Conservation (phyloP, 495 filamentous ascomycete species). For the Tuber indicum region DNA sequence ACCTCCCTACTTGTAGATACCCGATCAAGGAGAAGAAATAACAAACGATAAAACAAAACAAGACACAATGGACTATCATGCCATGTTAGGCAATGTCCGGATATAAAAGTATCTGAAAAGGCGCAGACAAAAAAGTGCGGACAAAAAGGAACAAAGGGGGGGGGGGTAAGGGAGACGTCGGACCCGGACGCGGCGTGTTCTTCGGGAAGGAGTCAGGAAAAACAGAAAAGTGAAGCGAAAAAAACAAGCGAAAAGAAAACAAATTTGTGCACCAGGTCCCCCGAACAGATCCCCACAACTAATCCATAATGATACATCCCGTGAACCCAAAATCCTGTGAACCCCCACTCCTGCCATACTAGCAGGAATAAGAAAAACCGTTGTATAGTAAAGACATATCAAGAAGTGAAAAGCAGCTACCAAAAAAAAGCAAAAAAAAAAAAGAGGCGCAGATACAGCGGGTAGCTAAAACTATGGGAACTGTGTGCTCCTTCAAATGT, state of each 20-base stretch:
- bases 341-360: not conserved
- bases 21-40: not conserved
- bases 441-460: not conserved
- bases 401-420: not conserved
- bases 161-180: not conserved
- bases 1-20: not conserved
- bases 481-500: not conserved
- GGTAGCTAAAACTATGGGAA: not conserved
- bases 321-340: not conserved
- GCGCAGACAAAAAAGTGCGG: not conserved
- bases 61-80: not conserved
- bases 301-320: not conserved
- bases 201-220: not conserved
- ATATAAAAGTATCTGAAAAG: not conserved
- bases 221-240: not conserved
- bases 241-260: not conserved
- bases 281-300: not conserved
- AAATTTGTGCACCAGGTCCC: not conserved
- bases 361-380: not conserved
- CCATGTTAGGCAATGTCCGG: not conserved
- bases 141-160: not conserved
- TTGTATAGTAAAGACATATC: slow-evolving; percentile 3
- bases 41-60: not conserved
- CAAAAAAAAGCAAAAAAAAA: not conserved
- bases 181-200: not conserved